Conservation (phyloP, 768 basidiomycete species). For the Mycena olivaceomarginata region DNA sequence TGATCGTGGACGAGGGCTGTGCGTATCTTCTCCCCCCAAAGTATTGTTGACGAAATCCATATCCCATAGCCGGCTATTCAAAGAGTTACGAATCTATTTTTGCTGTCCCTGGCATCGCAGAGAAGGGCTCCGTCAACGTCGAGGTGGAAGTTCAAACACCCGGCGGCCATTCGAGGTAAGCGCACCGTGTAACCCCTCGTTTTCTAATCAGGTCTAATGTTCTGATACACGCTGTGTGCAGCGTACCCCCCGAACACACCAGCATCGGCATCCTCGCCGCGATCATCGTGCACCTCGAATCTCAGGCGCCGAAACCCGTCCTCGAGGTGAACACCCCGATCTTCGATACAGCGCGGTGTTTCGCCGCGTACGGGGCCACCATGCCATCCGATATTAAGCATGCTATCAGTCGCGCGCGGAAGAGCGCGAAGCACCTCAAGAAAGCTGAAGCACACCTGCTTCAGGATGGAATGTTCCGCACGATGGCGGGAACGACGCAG, state of each 20-base stretch:
- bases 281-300: slow-evolving; percentile 70
- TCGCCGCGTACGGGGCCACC: too few relatives aligned
- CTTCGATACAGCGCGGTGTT: slow-evolving; percentile 51
- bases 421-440: too few relatives aligned
- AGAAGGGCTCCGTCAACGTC: slow-evolving; percentile 70
- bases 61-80: slow-evolving; percentile 26
- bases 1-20: slow-evolving; percentile 81
- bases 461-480: too few relatives aligned
- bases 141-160: slow-evolving; percentile 62
- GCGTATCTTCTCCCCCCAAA: neutral
- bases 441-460: too few relatives aligned
- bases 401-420: too few relatives aligned
- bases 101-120: slow-evolving; percentile 66
- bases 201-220: too few relatives aligned
- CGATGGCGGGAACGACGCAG: too few relatives aligned
- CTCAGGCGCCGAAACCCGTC: slow-evolving; percentile 60
- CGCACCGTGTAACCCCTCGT: slow-evolving; percentile 48
- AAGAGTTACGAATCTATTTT: slow-evolving; percentile 57
- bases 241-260: slow-evolving; percentile 45
- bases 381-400: too few relatives aligned
- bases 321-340: slow-evolving; percentile 56
- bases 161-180: slow-evolving; percentile 80
- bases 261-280: slow-evolving; percentile 76
- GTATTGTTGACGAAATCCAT: too few relatives aligned
- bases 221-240: neutral